phyloP scores from a whole-genome alignment of 352 stramenopile genomes.

The Phytophthora aleatoria region DNA sequence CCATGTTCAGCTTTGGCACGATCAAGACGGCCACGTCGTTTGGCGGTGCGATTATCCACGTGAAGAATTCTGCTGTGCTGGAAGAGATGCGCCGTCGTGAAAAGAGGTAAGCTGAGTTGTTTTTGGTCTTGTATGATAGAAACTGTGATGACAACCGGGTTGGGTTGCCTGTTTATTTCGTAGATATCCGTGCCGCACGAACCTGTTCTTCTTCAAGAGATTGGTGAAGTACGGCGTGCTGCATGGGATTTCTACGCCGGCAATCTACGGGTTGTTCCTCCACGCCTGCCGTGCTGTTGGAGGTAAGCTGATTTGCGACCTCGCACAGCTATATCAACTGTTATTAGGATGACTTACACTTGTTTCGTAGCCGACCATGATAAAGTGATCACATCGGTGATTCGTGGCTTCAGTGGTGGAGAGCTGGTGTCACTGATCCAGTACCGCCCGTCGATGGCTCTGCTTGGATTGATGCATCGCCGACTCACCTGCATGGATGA shows the following conservation, averaged over 20 bases:
- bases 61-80: slow-evolving; percentile 58
- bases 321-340: too few relatives aligned
- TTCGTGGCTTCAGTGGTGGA: slow-evolving; percentile 78
- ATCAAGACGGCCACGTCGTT: slow-evolving; percentile 89
- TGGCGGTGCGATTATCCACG: slow-evolving; percentile 66
- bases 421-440: slow-evolving; percentile 82
- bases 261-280: slow-evolving; percentile 77
- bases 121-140: neutral
- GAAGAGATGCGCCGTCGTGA: slow-evolving; percentile 75
- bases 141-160: neutral
- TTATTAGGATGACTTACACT: neutral
- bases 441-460: slow-evolving; percentile 74
- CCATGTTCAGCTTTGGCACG: slow-evolving; percentile 89
- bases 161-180: slow-evolving; percentile 1
- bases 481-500: slow-evolving; percentile 73
- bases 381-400: slow-evolving; percentile 82
- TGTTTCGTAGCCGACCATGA: slow-evolving; percentile 54
- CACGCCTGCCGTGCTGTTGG: slow-evolving; percentile 61
- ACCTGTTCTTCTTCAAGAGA: slow-evolving; percentile 75
- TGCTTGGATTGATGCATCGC: slow-evolving; percentile 72
- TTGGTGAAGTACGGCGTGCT: slow-evolving; percentile 80
- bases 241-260: slow-evolving; percentile 70
- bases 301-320: slow-evolving; percentile 30
- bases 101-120: slow-evolving; percentile 36
- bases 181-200: slow-evolving; percentile 67